A percentile compares a stretch with the other conserved stretches of the same genome.
These are phyloP conservation scores for Myriosclerotinia duriaeana DNA, from an alignment of 2,329 filamentous ascomycete species.

Conservation along the genomic window DNA sequence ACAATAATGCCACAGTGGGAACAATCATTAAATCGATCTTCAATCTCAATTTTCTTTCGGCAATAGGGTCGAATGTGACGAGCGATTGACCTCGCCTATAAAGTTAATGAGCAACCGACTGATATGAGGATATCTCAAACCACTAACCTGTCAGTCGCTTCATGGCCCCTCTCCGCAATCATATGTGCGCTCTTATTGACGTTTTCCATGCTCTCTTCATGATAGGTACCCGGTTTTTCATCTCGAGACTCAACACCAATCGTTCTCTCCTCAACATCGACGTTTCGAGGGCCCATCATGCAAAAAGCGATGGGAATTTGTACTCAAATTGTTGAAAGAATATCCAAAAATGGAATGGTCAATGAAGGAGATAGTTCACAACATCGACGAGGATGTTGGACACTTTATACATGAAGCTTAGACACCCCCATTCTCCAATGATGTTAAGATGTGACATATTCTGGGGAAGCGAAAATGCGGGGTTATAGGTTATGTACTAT, in stretches of 20 bases:
- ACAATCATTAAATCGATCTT: constrained; percentile 68
- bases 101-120: constrained; percentile 44
- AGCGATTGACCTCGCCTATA: constrained; percentile 14
- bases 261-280: constrained; percentile 4
- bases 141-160: constrained; percentile 36
- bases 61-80: constrained; percentile 51
- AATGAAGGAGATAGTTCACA: background rate
- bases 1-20: constrained; percentile 64
- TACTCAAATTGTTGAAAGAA: background rate
- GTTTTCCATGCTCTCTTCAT: constrained; percentile 27
- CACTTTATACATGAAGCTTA: background rate
- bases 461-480: constrained; percentile 13
- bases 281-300: constrained; percentile 1
- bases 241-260: constrained; percentile 10
- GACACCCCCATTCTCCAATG: background rate
- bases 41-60: constrained; percentile 56
- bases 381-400: background rate
- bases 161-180: constrained; percentile 36
- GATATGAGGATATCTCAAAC: background rate
- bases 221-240: constrained; percentile 25
- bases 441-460: background rate
- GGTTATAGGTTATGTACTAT: background rate
- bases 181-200: constrained; percentile 27
- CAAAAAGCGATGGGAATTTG: background rate
- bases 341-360: background rate